Percentiles rank a stretch among this genome's conserved stretches.
Evolutionary conservation across 1,139 yeast genomes (phyloP).

Genomic region (Wickerhamomyces sp.): DNA sequence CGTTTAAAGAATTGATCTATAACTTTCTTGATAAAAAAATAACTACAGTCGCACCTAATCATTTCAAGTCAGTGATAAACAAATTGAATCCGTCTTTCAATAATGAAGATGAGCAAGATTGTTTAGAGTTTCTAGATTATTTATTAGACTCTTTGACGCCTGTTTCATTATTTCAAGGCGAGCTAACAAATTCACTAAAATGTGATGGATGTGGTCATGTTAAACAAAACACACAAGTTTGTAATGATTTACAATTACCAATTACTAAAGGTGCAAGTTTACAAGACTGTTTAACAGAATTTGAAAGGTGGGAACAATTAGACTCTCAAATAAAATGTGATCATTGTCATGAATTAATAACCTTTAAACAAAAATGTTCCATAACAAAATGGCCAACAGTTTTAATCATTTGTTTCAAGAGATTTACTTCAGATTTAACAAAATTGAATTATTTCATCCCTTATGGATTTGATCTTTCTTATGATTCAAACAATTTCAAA

Average conservation of each 20-base stretch:
- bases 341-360: constrained; percentile 61
- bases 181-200: constrained; percentile 72
- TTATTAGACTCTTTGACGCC: constrained; percentile 83
- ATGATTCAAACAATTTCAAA: constrained; percentile 41
- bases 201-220: constrained; percentile 75
- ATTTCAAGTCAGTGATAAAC: constrained; percentile 63
- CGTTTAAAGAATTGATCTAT: constrained; percentile 25
- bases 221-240: constrained; percentile 84
- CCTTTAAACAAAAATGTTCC: constrained; percentile 62
- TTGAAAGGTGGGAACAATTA: constrained; percentile 61
- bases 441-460: constrained; percentile 33
- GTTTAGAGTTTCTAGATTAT: constrained; percentile 85
- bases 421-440: constrained; percentile 47
- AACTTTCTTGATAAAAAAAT: background rate
- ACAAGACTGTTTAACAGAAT: constrained; percentile 65
- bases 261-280: constrained; percentile 40
- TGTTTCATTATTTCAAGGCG: constrained; percentile 88
- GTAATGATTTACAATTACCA: constrained; percentile 72
- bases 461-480: constrained; percentile 49
- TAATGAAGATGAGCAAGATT: constrained; percentile 87
- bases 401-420: constrained; percentile 70
- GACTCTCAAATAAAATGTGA: constrained; percentile 93
- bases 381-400: constrained; percentile 72
- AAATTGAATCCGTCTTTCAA: constrained; percentile 66
- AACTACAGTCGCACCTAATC: constrained; percentile 43